phyloP scores from a whole-genome alignment of 2,329 filamentous ascomycete species.

The Setomelanomma holmii region DNA sequence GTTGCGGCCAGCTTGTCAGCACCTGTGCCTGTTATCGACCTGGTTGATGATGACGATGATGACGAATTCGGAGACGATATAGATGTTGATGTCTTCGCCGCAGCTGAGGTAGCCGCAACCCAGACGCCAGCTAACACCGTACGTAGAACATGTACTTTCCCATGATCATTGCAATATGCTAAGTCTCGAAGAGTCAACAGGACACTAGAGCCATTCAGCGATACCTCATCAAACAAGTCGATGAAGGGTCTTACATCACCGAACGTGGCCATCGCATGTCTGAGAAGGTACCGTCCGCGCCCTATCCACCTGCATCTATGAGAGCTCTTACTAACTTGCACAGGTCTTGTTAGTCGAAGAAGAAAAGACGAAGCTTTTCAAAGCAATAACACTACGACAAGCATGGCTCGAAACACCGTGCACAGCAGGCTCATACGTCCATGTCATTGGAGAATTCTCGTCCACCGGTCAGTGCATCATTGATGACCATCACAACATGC shows the following conservation, averaged over 20 bases:
- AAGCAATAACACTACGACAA: conserved; percentile 77
- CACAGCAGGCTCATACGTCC: conserved; percentile 76
- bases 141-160: conserved; percentile 54
- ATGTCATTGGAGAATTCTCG: conserved; percentile 83
- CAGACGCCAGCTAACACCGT: conserved; percentile 65
- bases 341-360: conserved; percentile 83
- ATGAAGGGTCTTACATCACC: conserved; percentile 72
- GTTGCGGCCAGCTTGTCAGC: conserved; percentile 6
- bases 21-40: conserved; percentile 28
- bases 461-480: conserved; percentile 75
- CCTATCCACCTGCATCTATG: background rate
- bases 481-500: conserved; percentile 80
- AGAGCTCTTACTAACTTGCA: background rate
- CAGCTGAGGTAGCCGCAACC: conserved; percentile 74
- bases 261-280: conserved; percentile 64
- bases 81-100: conserved; percentile 74
- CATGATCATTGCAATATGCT: conserved; percentile 56
- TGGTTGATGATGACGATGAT: conserved; percentile 57
- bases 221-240: conserved; percentile 79
- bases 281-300: conserved; percentile 72
- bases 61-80: conserved; percentile 73
- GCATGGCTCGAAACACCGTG: conserved; percentile 87
- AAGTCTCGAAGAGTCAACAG: conserved; percentile 71
- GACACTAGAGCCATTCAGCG: conserved; percentile 81
- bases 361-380: conserved; percentile 71